Conservation (phyloP, 2,329 filamentous ascomycete species). For the Curvularia hawaiiensis region DNA sequence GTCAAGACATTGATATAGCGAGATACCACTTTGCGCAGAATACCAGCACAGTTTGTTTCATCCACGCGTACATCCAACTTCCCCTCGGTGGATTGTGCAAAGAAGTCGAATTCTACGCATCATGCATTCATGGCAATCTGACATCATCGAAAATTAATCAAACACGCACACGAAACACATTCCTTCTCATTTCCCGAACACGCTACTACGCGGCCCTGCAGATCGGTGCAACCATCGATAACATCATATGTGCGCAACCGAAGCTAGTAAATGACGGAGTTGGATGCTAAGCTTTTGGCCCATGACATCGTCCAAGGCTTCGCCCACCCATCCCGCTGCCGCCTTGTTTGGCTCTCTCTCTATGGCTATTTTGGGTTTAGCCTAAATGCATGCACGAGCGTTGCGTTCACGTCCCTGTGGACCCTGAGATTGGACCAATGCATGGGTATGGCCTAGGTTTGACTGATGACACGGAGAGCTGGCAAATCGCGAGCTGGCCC, state of each 20-base stretch:
- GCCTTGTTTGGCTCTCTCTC: not conserved
- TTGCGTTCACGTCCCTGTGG: not conserved
- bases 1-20: constrained; percentile 1
- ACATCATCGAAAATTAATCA: not conserved
- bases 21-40: constrained; percentile 17
- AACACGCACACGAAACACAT: not conserved
- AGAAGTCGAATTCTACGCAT: not conserved
- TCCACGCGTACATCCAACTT: not conserved
- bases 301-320: constrained; percentile 14
- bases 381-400: not conserved
- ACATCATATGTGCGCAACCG: not conserved
- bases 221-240: not conserved
- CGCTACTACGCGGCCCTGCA: not conserved
- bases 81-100: not conserved
- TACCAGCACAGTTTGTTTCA: constrained; percentile 3
- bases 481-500: not conserved
- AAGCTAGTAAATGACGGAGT: not conserved
- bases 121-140: not conserved
- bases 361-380: not conserved
- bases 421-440: not conserved
- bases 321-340: not conserved
- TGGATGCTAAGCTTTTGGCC: constrained; percentile 6
- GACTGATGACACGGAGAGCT: not conserved
- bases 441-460: not conserved
- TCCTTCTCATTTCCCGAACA: not conserved